phyloP scores from a whole-genome alignment of 1,284 basidiomycete genomes.

The Malassezia psittaci region DNA sequence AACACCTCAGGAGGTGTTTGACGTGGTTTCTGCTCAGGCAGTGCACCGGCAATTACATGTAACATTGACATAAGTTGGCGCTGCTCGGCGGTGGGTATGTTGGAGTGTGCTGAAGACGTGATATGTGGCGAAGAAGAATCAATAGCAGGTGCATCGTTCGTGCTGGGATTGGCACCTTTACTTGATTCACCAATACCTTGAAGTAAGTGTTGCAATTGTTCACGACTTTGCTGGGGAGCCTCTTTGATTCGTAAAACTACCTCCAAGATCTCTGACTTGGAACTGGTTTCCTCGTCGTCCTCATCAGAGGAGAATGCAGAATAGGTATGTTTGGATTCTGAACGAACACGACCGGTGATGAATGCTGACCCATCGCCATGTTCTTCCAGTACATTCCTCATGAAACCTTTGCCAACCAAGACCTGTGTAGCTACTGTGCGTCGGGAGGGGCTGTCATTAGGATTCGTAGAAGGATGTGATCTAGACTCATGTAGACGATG shows the following conservation, averaged over 20 bases:
- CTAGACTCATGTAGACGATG: neutral
- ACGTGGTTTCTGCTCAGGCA: conserved; percentile 2
- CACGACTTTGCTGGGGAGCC: conserved; percentile 29
- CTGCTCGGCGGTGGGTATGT: conserved; percentile 6
- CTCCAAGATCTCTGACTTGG: conserved; percentile 34
- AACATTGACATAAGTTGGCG: conserved; percentile 15
- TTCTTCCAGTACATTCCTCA: conserved; percentile 38
- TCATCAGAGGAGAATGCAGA: conserved; percentile 25
- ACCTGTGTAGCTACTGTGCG: conserved; percentile 16
- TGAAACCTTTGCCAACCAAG: conserved; percentile 42
- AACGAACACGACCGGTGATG: conserved; percentile 37
- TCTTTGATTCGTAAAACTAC: conserved; percentile 41
- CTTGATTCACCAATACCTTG: conserved; percentile 18
- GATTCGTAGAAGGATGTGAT: neutral
- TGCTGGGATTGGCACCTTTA: neutral
- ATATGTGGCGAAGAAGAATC: neutral
- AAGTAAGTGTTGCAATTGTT: conserved; percentile 32
- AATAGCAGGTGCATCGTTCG: conserved; percentile 7
- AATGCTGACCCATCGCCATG: conserved; percentile 37
- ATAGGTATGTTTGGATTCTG: conserved; percentile 19
- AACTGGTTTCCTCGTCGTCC: conserved; percentile 30
- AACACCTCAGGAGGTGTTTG: neutral
- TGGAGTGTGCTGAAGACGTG: no score
- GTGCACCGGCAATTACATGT: conserved; percentile 11
- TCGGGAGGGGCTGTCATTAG: conserved; percentile 20